These are phyloP conservation scores for Chloranthus sessilifolius DNA, from an alignment of 164 flowering plant genomes.

Conservation along the genomic window DNA sequence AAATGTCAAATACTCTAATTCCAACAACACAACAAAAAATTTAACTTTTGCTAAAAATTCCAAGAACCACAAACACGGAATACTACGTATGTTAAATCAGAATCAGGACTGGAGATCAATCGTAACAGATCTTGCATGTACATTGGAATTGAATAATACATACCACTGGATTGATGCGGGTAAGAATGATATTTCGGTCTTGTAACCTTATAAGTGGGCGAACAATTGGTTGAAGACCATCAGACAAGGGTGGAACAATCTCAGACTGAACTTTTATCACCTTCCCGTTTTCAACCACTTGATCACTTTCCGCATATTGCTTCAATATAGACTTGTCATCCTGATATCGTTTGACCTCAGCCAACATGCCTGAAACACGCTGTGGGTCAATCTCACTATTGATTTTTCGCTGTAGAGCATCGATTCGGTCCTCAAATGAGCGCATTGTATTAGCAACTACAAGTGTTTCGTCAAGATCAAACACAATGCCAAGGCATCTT, in stretches of 20 bases:
- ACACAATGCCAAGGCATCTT: slow-evolving; percentile 97
- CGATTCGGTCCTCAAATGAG: slow-evolving; percentile 97
- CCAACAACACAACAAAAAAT: too few relatives aligned
- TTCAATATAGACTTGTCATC: slow-evolving; percentile 81
- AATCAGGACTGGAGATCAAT: not conserved
- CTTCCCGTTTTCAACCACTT: slow-evolving; percentile 84
- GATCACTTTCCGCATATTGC: slow-evolving; percentile 91
- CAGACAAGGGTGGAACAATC: slow-evolving; percentile 87
- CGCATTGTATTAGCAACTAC: slow-evolving; percentile 98
- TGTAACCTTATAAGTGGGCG: slow-evolving; percentile 88
- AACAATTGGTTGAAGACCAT: slow-evolving; percentile 65
- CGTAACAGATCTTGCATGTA: not conserved
- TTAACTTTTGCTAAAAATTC: too few relatives aligned
- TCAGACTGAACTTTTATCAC: slow-evolving; percentile 71
- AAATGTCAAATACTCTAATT: too few relatives aligned
- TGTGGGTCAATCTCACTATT: slow-evolving; percentile 73
- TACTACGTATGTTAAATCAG: too few relatives aligned
- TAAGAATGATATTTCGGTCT: slow-evolving; percentile 84
- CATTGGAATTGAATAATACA: slow-evolving; percentile 9
- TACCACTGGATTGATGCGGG: slow-evolving; percentile 96
- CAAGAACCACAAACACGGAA: too few relatives aligned
- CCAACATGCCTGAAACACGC: slow-evolving; percentile 70
- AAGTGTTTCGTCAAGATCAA: slow-evolving; percentile 98
- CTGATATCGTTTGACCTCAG: slow-evolving; percentile 89
- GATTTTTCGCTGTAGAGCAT: slow-evolving; percentile 78